Evolutionary conservation across 345 rosid genomes (phyloP), one percentile per base, ranked within the genome.

Genomic region (Populus deltoides): DNA sequence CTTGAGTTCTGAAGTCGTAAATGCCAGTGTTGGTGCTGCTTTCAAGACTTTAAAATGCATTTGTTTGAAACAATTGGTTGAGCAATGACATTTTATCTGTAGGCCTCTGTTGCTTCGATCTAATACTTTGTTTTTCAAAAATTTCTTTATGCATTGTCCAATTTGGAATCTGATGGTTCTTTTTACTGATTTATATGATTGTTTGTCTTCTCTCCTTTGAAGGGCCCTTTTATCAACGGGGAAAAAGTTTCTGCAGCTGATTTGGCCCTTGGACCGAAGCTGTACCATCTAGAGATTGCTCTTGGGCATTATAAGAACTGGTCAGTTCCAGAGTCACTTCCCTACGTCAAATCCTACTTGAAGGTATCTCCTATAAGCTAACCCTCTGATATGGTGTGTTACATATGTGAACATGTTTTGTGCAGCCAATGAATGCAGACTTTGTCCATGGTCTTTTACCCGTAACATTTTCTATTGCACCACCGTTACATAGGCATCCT

Each of bases 161-260:
- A 15, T 65, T 31, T 66, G 57, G 29, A 0, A 39, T 27, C 29
- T 55, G 20, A 38, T 67, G 15, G 27, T 27, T 15, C 45, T 22
- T 33, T 33, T 27, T 11, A 17, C 43, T 45, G 36, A 65, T 45
- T 77, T 33, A 51, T 76, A 31, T 38, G 33, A 75, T 59, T 20
- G 27, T 70, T 36, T 55, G 73, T 38, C 43, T 74, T 51, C 66
- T 41, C 0, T 36, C 39, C 71, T 75, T 81, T 72, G 55, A 80
- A 95, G 98, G 98, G 99, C 18, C 96, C 97, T 83, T 92, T 87
- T 79, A 92, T 91, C 85, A 92, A 91, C 53, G 96, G 97, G 81
- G 91, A 86, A 83, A 93, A 83, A 80, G 84, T 95, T 13, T 95
- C 97, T 83, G 92, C 96, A 4, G 93, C 93, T 9, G 99, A 93